phyloP scores from a whole-genome alignment of 768 basidiomycete species.

The Serendipita sp. region DNA sequence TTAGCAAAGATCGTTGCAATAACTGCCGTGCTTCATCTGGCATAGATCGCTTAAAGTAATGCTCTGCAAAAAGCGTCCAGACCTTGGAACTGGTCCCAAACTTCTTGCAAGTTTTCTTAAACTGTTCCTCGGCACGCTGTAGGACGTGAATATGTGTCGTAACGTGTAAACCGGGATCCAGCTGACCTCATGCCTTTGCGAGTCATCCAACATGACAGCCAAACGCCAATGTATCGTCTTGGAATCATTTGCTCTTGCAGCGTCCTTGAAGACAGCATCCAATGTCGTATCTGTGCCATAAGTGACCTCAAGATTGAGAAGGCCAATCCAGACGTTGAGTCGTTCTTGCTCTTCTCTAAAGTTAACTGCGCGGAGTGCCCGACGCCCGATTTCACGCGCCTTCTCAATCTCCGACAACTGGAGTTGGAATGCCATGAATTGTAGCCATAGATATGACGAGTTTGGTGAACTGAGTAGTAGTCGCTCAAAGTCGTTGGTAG shows the following conservation, averaged over 20 bases:
- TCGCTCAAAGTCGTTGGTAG: slow-evolving; percentile 89
- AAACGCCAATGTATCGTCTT: slow-evolving; percentile 78
- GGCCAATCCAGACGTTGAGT: slow-evolving; percentile 92
- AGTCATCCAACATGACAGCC: slow-evolving; percentile 69
- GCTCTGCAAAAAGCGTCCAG: slow-evolving; percentile 80
- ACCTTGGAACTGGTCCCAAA: slow-evolving; percentile 86
- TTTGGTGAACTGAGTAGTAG: slow-evolving; percentile 85
- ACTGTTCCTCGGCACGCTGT: slow-evolving; percentile 88
- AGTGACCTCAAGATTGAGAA: slow-evolving; percentile 84
- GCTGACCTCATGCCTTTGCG: slow-evolving; percentile 60
- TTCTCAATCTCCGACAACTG: slow-evolving; percentile 95
- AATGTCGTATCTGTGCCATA: slow-evolving; percentile 75
- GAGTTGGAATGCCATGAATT: slow-evolving; percentile 98
- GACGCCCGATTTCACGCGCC: slow-evolving; percentile 70
- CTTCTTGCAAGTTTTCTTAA: slow-evolving; percentile 78
- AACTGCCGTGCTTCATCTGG: slow-evolving; percentile 71
- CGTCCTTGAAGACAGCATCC: slow-evolving; percentile 78
- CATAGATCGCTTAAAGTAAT: slow-evolving; percentile 56
- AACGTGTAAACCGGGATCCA: slow-evolving; percentile 9
- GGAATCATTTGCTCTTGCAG: slow-evolving; percentile 77
- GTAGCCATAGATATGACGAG: slow-evolving; percentile 96
- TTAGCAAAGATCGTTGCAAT: slow-evolving; percentile 74
- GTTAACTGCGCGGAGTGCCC: slow-evolving; percentile 73
- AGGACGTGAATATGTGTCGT: background rate
- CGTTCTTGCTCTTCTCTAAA: slow-evolving; percentile 95